Base-by-base conservation (phyloP, 495 filamentous ascomycete species). In the Lepraria neglecta region DNA sequence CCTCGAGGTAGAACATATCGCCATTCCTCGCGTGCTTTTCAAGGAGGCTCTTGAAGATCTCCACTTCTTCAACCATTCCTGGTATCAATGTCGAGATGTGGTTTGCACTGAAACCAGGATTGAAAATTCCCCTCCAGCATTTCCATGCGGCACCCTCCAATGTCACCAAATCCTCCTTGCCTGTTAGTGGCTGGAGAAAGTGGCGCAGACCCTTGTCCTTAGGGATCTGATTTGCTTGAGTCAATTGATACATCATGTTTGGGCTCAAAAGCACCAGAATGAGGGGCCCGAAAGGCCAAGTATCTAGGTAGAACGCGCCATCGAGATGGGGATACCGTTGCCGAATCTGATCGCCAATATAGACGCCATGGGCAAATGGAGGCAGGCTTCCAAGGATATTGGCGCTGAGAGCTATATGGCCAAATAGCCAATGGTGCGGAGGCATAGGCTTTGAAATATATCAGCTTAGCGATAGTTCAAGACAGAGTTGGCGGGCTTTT, bases 81-180 rank as follows among this genome's bases (percentile, higher is more conserved):
- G 68, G 66, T 21, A 74, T 53, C 33, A 71, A 65, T 21, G 40
- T 65, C 59, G 71, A 65, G 10, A 74, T 31, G 47, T 72, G 62
- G 7, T 44, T 40, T 17, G 59, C 45, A 3, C 67, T 65, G 56
- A 75, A 75, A 10, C 66, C 70, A 30, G 73, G 72, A 40, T 71
- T 71, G 64, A 73, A 76, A n/a, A 68, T 69, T 17, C 38, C 33
- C 38, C 73, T 51, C 68, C 65, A 70, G 30, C 59, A 62, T 56
- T 72, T 70, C 73, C 72, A 75, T 48, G 54, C 28, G 15, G 61
- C 43, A 4, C 73, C 72, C 14, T 70, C 59, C 21, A 67, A 54
- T 11, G 65, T 62, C 14, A 75, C 46, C 17, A 75, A 14, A 50
- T 67, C 38, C 14, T 6, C 38, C 6, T 6, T 42, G 38, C 38